Evolutionary conservation across 768 basidiomycete species (phyloP).

Genomic region (Boletus sp.): DNA sequence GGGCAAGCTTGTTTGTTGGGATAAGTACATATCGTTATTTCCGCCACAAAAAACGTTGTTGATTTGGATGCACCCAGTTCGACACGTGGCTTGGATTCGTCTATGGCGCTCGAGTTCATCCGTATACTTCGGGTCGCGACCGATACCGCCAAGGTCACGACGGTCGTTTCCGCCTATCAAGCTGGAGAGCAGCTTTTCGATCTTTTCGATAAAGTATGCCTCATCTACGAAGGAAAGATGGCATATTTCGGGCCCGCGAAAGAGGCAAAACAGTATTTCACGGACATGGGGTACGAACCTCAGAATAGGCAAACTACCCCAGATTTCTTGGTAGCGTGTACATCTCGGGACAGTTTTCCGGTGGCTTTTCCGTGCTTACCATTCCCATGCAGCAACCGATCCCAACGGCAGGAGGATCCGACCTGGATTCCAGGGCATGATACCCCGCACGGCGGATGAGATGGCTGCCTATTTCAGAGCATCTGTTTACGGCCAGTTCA

Average conservation of each 20-base stretch:
- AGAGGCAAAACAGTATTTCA: conserved; percentile 2
- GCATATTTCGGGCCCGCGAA: conserved; percentile 3
- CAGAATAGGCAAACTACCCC: conserved; percentile 57
- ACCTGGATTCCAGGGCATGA: conserved; percentile 35
- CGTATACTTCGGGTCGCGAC: conserved; percentile 64
- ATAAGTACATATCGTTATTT: conserved; percentile 50
- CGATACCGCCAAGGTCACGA: conserved; percentile 52
- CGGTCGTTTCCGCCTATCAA: conserved; percentile 84
- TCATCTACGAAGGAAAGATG: conserved; percentile 10
- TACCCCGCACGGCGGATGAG: conserved; percentile 56
- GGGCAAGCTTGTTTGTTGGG: conserved; percentile 68
- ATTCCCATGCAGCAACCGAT: conserved; percentile 45
- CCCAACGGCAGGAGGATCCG: conserved; percentile 54
- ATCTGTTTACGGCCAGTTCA: conserved; percentile 40
- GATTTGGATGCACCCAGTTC: conserved; percentile 41
- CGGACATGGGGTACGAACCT: conserved; percentile 41
- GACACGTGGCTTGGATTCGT: conserved; percentile 64
- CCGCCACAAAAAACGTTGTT: not conserved
- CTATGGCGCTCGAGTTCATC: conserved; percentile 72
- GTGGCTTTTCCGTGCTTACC: not conserved
- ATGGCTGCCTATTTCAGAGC: conserved; percentile 49
- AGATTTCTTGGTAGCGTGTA: conserved; percentile 53
- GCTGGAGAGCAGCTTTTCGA: conserved; percentile 67
- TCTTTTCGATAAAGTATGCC: conserved; percentile 54
- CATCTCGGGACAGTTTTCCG: conserved; percentile 30